Evolutionary conservation across 2,329 filamentous ascomycete genomes (phyloP), one percentile per base, ranked within the genome.

Genomic region (Alternaria angustiovoidea): DNA sequence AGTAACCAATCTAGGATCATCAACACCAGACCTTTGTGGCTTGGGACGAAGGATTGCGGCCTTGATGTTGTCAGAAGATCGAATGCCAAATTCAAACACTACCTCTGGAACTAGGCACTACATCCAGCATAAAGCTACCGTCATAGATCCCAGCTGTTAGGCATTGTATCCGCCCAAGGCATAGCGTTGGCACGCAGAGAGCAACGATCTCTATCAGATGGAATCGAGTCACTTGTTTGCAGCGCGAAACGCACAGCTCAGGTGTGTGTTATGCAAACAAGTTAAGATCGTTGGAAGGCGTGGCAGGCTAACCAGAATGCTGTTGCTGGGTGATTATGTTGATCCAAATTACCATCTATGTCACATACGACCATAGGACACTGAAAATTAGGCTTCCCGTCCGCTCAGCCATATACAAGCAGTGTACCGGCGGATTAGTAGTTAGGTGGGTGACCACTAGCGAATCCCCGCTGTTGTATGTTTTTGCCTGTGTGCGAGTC

Each of bases 21-120:
- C 44, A 58, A 39, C 55, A 63, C 11, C 64, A 67, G 54, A 46
- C 51, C 7, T 67, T 65, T 46, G 52, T 57, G 28, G 55, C 58
- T 46, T 67, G 62, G 62, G 28, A 61, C n/a, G 58, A 61, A 41
- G 58, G 58, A 8, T 12, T 61, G 22, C 22, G 49, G n/a, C 14
- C 2, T 2, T 30, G 30, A 30, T 24, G 22, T 24, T 34, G 34
- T n/a, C 44, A 3, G n/a, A 32, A n/a, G 30, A 48, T 20, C 1
- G 32, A 47, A 47, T 20, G 1, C 6, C 4, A 47, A 47, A 20
- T 7, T 12, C 7, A 8, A 32, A 12, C 16, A 32, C n/a, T 12
- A 20, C 12, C n/a, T 7, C 6, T 30, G 28, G n/a, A 22, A 11
- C 7, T 32, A 24, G 39, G 24, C 11, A 24, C 6, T 16, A 16